phyloP scores from a whole-genome alignment of 495 filamentous ascomycete genomes.

The Penicillium odoratum region DNA sequence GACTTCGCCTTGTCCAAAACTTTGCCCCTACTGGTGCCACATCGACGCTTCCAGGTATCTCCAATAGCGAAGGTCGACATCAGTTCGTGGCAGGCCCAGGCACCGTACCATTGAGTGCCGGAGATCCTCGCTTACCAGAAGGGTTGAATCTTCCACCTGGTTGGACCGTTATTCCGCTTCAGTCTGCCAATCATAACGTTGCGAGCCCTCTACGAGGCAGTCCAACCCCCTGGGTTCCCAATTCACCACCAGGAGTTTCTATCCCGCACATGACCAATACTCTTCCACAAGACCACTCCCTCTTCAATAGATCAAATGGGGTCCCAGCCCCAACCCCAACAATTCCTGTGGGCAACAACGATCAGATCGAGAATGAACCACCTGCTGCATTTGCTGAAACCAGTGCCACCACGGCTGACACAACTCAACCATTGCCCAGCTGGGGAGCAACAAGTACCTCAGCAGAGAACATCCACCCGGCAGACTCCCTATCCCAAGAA shows the following conservation, averaged over 20 bases:
- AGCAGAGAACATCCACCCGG: constrained; percentile 14
- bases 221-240: constrained; percentile 16
- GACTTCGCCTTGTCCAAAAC: constrained; percentile 52
- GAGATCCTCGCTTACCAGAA: constrained; percentile 67
- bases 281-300: not conserved
- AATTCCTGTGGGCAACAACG: not conserved
- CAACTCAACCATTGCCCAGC: constrained; percentile 8
- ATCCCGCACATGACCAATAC: not conserved
- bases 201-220: constrained; percentile 7
- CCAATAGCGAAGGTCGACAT: constrained; percentile 22
- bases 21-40: constrained; percentile 25
- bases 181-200: constrained; percentile 41
- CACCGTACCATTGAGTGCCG: constrained; percentile 54
- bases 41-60: constrained; percentile 22
- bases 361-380: not conserved
- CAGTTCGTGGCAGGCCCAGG: constrained; percentile 36
- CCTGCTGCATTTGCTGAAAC: not conserved
- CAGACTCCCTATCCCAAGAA: constrained; percentile 37
- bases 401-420: constrained; percentile 1
- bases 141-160: constrained; percentile 72
- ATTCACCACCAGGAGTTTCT: not conserved
- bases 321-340: not conserved
- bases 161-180: constrained; percentile 72
- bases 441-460: constrained; percentile 20
- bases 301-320: not conserved